phyloP scores from a whole-genome alignment of 768 basidiomycete species.

The Tricholoma sp. region DNA sequence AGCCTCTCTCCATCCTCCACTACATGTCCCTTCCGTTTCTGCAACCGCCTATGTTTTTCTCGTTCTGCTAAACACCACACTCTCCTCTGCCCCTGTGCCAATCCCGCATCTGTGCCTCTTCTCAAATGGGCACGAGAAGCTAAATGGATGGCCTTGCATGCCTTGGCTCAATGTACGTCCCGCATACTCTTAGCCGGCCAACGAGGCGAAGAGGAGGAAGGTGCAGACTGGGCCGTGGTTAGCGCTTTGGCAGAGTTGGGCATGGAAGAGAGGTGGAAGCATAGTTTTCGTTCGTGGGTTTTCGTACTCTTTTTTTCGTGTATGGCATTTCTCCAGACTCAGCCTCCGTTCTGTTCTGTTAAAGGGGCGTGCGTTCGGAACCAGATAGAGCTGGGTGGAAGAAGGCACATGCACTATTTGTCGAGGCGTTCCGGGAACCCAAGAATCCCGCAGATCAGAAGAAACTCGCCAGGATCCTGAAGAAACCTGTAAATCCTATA shows the following conservation, averaged over 20 bases:
- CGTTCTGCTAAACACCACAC: conserved; percentile 64
- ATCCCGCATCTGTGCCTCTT: conserved; percentile 60
- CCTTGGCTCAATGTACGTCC: conserved; percentile 62
- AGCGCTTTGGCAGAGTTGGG: conserved; percentile 66
- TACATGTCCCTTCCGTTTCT: conserved; percentile 65
- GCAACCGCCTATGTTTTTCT: conserved; percentile 70
- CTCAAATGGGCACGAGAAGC: conserved; percentile 53
- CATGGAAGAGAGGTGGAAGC: conserved; percentile 62
- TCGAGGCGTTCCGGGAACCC: conserved; percentile 62
- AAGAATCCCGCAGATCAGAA: conserved; percentile 44
- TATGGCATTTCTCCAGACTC: not conserved
- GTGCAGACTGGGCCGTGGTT: conserved; percentile 49
- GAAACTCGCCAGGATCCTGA: conserved; percentile 51
- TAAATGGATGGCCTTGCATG: conserved; percentile 74
- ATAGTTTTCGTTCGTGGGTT: conserved; percentile 43
- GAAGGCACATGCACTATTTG: conserved; percentile 51
- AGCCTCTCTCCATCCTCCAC: conserved; percentile 21
- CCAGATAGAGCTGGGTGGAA: conserved; percentile 67
- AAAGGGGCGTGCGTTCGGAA: conserved; percentile 29
- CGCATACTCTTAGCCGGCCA: conserved; percentile 53
- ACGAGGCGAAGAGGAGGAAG: conserved; percentile 36
- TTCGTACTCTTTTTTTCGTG: not conserved
- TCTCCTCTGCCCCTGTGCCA: conserved; percentile 69
- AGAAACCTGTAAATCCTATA: conserved; percentile 42
- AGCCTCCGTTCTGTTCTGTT: not conserved